Evolutionary conservation across 306 rosid genomes (phyloP).

Genomic region (Rubus parviflorus): DNA sequence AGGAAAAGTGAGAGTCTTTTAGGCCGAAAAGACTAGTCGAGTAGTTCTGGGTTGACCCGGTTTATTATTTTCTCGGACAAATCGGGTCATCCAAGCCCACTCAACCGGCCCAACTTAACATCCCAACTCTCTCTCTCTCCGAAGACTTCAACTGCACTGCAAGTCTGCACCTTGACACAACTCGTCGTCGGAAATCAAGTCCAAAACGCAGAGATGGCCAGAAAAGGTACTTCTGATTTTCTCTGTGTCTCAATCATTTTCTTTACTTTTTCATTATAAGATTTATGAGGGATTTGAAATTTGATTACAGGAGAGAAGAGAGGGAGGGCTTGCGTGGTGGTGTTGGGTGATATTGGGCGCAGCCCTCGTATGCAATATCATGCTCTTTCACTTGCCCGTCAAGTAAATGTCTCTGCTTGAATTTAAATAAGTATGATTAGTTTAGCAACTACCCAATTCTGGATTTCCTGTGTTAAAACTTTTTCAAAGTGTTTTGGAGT

Average conservation of each 20-base stretch:
- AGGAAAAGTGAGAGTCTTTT: not conserved
- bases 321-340: conserved; percentile 90
- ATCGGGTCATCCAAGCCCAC: not conserved
- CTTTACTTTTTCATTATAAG: not conserved
- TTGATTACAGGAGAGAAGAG: conserved; percentile 41
- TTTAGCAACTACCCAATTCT: conserved; percentile 11
- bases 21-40: not conserved
- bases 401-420: conserved; percentile 34
- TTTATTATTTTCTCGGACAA: not conserved
- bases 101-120: not conserved
- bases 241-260: not conserved
- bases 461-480: too few species aligned
- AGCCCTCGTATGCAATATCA: conserved; percentile 99
- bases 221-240: not conserved
- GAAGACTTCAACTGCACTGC: conserved; percentile 10
- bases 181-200: not conserved
- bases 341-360: conserved; percentile 91
- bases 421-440: not conserved
- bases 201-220: not conserved
- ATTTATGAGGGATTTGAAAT: conserved; percentile 6
- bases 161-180: not conserved
- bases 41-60: not conserved
- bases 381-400: conserved; percentile 88
- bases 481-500: not conserved
- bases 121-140: not conserved